Evolutionary conservation across 2,329 filamentous ascomycete genomes (phyloP).

Genomic region (Sarocladiaceae sp.): DNA sequence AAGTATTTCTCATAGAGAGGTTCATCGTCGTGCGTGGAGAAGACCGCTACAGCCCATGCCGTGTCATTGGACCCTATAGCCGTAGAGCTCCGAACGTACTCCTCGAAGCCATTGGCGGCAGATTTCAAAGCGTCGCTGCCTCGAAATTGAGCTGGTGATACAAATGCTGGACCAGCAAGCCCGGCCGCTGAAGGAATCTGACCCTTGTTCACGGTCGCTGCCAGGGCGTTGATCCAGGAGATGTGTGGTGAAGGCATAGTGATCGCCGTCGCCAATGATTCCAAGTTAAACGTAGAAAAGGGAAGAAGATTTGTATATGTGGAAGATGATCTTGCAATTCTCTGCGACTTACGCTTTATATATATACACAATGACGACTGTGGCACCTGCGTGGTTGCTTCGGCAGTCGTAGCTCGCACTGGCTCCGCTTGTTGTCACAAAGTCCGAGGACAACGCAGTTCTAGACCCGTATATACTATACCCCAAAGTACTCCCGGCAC

Average conservation of each 20-base stretch:
- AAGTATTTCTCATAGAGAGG: no score
- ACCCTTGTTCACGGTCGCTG: background rate
- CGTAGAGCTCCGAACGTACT: slow-evolving; percentile 4
- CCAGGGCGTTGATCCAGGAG: background rate
- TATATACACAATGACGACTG: no score
- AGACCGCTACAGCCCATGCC: slow-evolving; percentile 21
- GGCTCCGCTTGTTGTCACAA: background rate
- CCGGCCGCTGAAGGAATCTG: background rate
- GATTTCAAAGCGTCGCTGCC: background rate
- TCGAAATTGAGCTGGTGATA: slow-evolving; percentile 13
- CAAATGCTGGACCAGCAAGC: slow-evolving; percentile 4
- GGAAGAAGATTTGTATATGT: no score
- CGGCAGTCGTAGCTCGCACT: background rate
- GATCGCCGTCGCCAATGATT: background rate
- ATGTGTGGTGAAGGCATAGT: background rate
- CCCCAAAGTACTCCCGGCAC: background rate
- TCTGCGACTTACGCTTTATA: no score
- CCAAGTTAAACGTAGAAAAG: no score
- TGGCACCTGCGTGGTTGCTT: no score
- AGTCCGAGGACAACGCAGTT: background rate
- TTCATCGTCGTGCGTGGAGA: slow-evolving; percentile 19
- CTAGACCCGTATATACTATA: background rate
- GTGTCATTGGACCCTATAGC: slow-evolving; percentile 16
- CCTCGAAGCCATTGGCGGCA: slow-evolving; percentile 8
- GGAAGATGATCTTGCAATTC: no score